A percentile compares a stretch with the other conserved stretches of the same genome.
Conservation (phyloP, 1,284 basidiomycete species). For the Erythrobasidium hasegawianum region DNA sequence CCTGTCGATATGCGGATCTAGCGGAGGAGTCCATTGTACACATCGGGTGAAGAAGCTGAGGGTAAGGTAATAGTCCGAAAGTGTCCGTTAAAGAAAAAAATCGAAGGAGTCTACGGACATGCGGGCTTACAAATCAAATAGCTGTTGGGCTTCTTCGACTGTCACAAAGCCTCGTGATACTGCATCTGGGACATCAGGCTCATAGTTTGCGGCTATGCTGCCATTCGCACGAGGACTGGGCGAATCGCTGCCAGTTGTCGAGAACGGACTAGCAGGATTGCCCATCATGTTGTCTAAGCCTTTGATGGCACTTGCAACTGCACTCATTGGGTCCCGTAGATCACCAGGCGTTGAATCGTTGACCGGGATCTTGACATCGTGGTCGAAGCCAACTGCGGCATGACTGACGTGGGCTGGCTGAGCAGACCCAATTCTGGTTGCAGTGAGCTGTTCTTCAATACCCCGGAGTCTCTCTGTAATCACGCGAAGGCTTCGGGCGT, state of each 20-base stretch:
- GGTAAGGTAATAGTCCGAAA: neutral
- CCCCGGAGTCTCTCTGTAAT: conserved; percentile 28
- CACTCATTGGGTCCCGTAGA: conserved; percentile 23
- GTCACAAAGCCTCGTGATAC: conserved; percentile 29
- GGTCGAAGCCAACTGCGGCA: conserved; percentile 16
- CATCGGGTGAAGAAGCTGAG: conserved; percentile 29
- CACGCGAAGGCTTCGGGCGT: conserved; percentile 9
- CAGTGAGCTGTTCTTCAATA: conserved; percentile 29
- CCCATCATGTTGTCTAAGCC: conserved; percentile 19
- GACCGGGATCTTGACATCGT: conserved; percentile 17
- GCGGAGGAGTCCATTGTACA: conserved; percentile 30
- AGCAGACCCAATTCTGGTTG: neutral
- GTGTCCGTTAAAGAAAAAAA: neutral
- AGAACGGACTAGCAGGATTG: neutral
- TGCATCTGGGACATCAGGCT: conserved; percentile 34
- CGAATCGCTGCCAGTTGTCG: conserved; percentile 3
- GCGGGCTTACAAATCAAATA: conserved; percentile 31
- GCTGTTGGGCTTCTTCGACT: conserved; percentile 31
- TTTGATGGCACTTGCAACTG: conserved; percentile 21
- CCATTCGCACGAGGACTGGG: conserved; percentile 12
- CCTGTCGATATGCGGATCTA: conserved; percentile 24
- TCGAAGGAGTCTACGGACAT: neutral
- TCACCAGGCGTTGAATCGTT: neutral
- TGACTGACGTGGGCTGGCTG: neutral
- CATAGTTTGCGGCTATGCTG: conserved; percentile 8